Evolutionary conservation across 257 asterid species (phyloP).

Genomic region (Solanum ossicruentum): DNA sequence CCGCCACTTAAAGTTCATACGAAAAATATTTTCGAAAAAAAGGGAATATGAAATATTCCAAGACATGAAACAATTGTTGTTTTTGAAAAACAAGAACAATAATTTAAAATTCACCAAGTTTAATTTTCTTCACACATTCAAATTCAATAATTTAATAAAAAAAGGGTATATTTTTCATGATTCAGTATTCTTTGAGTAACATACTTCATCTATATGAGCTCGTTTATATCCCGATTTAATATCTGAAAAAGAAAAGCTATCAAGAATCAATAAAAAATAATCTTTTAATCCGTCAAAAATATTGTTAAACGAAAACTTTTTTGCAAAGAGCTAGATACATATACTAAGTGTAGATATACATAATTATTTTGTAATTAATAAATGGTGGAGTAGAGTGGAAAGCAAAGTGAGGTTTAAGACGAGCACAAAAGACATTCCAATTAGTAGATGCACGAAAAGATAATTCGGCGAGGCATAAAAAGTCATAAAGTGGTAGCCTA

Average conservation of each 20-base stretch:
- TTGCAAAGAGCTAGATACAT: too few species aligned
- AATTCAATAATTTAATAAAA: background rate
- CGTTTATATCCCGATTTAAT: too few species aligned
- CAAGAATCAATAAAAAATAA: background rate
- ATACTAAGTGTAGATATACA: too few species aligned
- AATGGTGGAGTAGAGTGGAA: background rate
- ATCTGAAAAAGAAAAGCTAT: too few species aligned
- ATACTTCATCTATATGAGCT: too few species aligned
- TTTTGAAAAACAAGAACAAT: background rate
- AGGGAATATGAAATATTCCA: background rate
- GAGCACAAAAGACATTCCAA: conserved; percentile 15
- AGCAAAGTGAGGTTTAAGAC: conserved; percentile 12
- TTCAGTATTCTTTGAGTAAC: background rate
- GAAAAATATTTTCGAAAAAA: background rate
- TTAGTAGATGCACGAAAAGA: conserved; percentile 15
- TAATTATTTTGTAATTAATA: background rate
- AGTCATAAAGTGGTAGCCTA: conserved; percentile 22
- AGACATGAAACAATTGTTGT: background rate
- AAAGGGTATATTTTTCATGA: background rate
- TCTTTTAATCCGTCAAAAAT: too few species aligned
- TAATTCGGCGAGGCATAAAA: conserved; percentile 11
- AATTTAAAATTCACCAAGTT: background rate
- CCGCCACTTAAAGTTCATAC: background rate
- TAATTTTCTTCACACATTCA: background rate
- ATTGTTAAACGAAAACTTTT: too few species aligned